Conservation (phyloP, 805 yeast genomes). For the Candida vaughaniae region DNA sequence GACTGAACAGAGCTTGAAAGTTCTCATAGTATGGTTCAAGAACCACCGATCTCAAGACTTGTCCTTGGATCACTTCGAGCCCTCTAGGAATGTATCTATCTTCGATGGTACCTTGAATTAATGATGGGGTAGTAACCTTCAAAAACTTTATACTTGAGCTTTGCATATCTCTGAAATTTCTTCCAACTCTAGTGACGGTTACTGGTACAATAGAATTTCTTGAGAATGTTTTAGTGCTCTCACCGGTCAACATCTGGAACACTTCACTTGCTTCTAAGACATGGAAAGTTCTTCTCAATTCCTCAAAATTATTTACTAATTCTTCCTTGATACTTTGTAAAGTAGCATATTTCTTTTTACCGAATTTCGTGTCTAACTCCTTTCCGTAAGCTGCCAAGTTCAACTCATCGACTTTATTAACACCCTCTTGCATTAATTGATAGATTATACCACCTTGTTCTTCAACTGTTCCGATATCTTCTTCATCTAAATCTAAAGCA, state of each 20-base stretch:
- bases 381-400: slow-evolving; percentile 90
- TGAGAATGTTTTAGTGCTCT: slow-evolving; percentile 64
- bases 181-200: slow-evolving; percentile 66
- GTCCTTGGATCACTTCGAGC: slow-evolving; percentile 54
- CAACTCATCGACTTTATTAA: slow-evolving; percentile 76
- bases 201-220: slow-evolving; percentile 76
- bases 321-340: slow-evolving; percentile 84
- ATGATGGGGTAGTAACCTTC: slow-evolving; percentile 41
- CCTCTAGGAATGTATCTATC: slow-evolving; percentile 46
- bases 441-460: slow-evolving; percentile 80
- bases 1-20: slow-evolving; percentile 71
- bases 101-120: slow-evolving; percentile 44
- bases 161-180: slow-evolving; percentile 52
- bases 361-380: slow-evolving; percentile 72
- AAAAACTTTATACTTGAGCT: slow-evolving; percentile 43
- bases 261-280: slow-evolving; percentile 65
- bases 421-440: slow-evolving; percentile 69
- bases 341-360: slow-evolving; percentile 73
- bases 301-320: slow-evolving; percentile 83
- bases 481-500: slow-evolving; percentile 94
- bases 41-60: slow-evolving; percentile 84
- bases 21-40: slow-evolving; percentile 67
- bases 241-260: slow-evolving; percentile 89
- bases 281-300: slow-evolving; percentile 73
- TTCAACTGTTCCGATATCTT: slow-evolving; percentile 77